Evolutionary conservation across 2,329 filamentous ascomycete species (phyloP), one percentile per base, ranked within the genome.

Genomic region (Exophiala sideris): DNA sequence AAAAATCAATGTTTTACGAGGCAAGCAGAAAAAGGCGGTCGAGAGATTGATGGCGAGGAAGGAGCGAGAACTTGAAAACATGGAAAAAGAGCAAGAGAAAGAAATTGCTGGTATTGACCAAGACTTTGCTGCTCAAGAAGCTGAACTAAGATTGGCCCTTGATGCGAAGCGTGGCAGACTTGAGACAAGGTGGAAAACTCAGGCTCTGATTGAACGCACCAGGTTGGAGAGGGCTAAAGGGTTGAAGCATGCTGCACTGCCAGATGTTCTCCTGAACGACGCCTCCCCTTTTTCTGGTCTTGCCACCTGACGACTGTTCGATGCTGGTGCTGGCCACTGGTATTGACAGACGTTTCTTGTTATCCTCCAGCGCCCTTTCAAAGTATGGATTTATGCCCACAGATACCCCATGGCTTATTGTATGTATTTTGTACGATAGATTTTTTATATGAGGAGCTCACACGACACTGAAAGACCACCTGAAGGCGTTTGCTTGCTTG

Each of bases 1-100:
- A 7, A 74, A 72, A 33, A 74, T 76, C 60, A 76, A 76, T 53
- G 74, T 76, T 10, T 66, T 76, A 14, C 70, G 74, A 14, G 74
- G 76, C 34, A 70, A 68, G n/a, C 74, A 76, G 54, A 72, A 76
- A 45, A 65, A 70, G 33, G 67, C 68, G 36, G 62, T 74, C 6
- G 68, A 71, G 41, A 71, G 72, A 46, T 65, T 71, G 3, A 65
- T 73, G 14, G 61, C 63, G 14, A 69, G 69, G 9, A 72, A 73
- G 64, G 72, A 72, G 39, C 62, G 61, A 14, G 73, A 74, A 54
- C 56, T 73, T 3, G 65, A 71, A 2, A 58, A 64, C 1, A 50
- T 75, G 35, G 66, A 70, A 48, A 59, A 65, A 16, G 62, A 66
- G 32, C 67, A 76, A 48, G 56, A 62, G 4, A 57, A 65, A 47